phyloP scores from a whole-genome alignment of 352 stramenopile genomes.

The Phytophthora syringae region DNA sequence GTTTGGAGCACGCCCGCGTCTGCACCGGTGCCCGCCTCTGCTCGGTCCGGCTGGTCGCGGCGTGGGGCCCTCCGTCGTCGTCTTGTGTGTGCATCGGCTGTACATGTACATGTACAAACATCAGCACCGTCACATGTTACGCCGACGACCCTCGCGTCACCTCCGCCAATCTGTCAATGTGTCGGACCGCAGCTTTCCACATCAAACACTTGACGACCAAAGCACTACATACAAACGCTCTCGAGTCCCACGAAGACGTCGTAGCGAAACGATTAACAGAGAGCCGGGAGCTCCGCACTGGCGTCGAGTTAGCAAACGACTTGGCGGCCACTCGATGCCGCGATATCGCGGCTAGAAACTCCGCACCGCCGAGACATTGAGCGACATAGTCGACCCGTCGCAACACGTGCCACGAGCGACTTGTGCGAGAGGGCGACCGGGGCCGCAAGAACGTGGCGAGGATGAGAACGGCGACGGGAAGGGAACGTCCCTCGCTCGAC shows the following conservation, averaged over 20 bases:
- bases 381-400: conserved; percentile 32
- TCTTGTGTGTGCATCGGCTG: conserved; percentile 15
- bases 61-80: too few relatives aligned
- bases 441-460: conserved; percentile 22
- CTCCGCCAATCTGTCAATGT: not conserved
- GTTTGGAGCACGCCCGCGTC: conserved; percentile 16
- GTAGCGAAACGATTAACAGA: conserved; percentile 17
- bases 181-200: too few relatives aligned
- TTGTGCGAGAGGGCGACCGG: not conserved
- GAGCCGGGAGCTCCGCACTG: conserved; percentile 24
- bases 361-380: conserved; percentile 9
- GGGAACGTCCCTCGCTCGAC: conserved; percentile 22
- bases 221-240: too few relatives aligned
- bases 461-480: conserved; percentile 23
- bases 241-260: conserved; percentile 13
- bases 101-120: not conserved
- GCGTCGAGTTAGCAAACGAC: conserved; percentile 26
- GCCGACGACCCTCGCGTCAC: conserved; percentile 12
- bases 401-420: conserved; percentile 11
- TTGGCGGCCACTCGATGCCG: conserved; percentile 27
- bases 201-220: too few relatives aligned
- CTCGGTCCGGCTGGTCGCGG: conserved; percentile 11
- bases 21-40: conserved; percentile 18
- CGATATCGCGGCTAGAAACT: conserved; percentile 16
- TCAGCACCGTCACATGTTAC: conserved; percentile 15